phyloP scores from a whole-genome alignment of 2,329 filamentous ascomycete genomes.

The Talaromyces sp. region DNA sequence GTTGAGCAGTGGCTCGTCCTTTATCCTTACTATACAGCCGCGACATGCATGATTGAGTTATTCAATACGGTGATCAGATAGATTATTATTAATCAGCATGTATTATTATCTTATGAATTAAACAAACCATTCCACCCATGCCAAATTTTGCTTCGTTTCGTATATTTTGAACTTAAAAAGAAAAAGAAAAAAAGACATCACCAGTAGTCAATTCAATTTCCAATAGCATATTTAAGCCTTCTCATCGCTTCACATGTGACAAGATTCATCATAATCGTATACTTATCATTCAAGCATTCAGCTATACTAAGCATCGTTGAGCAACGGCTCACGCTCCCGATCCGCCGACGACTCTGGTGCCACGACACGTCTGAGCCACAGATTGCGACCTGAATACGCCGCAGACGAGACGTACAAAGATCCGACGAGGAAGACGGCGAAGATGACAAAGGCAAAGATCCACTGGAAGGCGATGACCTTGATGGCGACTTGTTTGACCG shows the following conservation, averaged over 20 bases:
- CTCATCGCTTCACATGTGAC: background rate
- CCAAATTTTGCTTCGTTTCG: no score
- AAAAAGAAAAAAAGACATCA: background rate
- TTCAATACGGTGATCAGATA: no score
- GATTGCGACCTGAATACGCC: slow-evolving; percentile 30
- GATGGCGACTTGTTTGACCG: slow-evolving; percentile 68
- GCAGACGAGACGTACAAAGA: slow-evolving; percentile 47
- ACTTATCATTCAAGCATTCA: background rate
- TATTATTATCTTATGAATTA: no score
- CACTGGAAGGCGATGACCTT: slow-evolving; percentile 77
- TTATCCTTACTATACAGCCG: no score
- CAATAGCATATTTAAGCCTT: no score
- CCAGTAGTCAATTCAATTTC: background rate
- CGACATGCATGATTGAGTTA: no score
- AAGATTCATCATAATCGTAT: background rate
- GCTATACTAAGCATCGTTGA: slow-evolving; percentile 36
- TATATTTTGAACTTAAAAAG: background rate
- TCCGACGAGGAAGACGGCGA: slow-evolving; percentile 65
- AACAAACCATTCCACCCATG: no score
- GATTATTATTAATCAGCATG: no score
- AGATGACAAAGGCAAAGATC: slow-evolving; percentile 87
- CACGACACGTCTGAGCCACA: slow-evolving; percentile 28
- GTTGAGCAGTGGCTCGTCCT: slow-evolving; percentile 50
- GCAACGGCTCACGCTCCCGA: slow-evolving; percentile 50
- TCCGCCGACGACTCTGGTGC: slow-evolving; percentile 41